Evolutionary conservation across 768 basidiomycete genomes (phyloP).

Genomic region (Mycena polygramma): DNA sequence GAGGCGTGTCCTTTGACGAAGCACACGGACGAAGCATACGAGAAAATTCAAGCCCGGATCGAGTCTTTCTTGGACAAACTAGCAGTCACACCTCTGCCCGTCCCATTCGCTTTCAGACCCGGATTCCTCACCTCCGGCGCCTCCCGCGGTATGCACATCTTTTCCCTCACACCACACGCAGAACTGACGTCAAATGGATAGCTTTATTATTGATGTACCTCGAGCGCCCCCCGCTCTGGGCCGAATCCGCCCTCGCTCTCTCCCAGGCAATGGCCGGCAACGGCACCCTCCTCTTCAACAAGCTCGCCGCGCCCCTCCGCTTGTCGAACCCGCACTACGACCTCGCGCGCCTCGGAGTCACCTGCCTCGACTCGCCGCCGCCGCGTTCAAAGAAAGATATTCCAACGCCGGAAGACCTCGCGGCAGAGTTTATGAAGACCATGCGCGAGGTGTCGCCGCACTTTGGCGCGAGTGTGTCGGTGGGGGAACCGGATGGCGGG

Average conservation of each 20-base stretch:
- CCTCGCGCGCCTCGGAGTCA: slow-evolving; percentile 40
- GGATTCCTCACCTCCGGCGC: slow-evolving; percentile 42
- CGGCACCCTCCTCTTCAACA: slow-evolving; percentile 39
- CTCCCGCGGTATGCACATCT: slow-evolving; percentile 32
- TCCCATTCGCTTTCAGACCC: slow-evolving; percentile 34
- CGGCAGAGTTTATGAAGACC: slow-evolving; percentile 28
- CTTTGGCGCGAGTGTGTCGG: slow-evolving; percentile 39
- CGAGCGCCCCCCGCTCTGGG: slow-evolving; percentile 37
- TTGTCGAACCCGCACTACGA: slow-evolving; percentile 21
- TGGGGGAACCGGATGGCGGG: slow-evolving; percentile 42
- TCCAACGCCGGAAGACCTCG: slow-evolving; percentile 32
- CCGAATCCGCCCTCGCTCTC: slow-evolving; percentile 31
- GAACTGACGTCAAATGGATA: neutral
- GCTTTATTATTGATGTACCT: slow-evolving; percentile 37
- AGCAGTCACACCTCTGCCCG: slow-evolving; percentile 35
- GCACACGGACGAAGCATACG: slow-evolving; percentile 29
- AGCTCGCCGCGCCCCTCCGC: slow-evolving; percentile 13
- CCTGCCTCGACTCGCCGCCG: slow-evolving; percentile 41
- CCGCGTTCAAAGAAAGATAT: slow-evolving; percentile 15
- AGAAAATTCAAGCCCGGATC: slow-evolving; percentile 33
- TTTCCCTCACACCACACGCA: neutral
- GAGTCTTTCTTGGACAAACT: slow-evolving; percentile 41
- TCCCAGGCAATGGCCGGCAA: slow-evolving; percentile 40
- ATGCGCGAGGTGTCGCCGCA: slow-evolving; percentile 39
- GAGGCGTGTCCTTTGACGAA: slow-evolving; percentile 37